Evolutionary conservation across 805 yeast genomes (phyloP).

Genomic region (Cyberlindnera mycetangii): DNA sequence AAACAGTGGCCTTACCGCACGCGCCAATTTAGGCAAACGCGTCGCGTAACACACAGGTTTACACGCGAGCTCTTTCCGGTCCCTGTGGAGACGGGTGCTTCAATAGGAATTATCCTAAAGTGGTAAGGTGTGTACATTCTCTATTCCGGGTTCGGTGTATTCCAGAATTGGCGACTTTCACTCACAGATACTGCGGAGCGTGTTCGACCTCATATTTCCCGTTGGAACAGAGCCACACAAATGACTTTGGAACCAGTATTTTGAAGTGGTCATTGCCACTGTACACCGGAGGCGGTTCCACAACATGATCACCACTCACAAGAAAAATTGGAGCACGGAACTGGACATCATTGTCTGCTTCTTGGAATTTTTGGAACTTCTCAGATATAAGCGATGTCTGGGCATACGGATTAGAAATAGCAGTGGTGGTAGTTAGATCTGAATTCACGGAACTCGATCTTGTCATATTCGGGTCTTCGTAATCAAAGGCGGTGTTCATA

Average conservation of each 20-base stretch:
- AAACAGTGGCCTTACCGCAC: conserved; percentile 19
- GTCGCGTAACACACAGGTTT: neutral
- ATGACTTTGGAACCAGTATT: conserved; percentile 8
- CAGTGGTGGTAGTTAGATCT: neutral
- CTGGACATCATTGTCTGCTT: conserved; percentile 10
- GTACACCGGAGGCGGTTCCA: conserved; percentile 18
- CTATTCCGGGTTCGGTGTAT: too few species aligned
- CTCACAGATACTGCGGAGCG: conserved; percentile 17
- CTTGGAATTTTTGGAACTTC: conserved; percentile 6
- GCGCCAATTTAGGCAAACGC: neutral
- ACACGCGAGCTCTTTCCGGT: neutral
- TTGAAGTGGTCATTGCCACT: neutral
- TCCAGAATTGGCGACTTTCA: too few species aligned
- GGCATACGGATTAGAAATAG: neutral
- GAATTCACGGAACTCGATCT: conserved; percentile 4
- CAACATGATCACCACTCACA: conserved; percentile 1
- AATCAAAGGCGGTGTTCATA: neutral
- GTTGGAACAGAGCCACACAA: conserved; percentile 22
- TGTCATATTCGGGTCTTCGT: neutral
- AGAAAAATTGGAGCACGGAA: conserved; percentile 19
- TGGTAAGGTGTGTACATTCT: neutral
- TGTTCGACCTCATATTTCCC: conserved; percentile 19
- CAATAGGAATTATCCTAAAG: neutral
- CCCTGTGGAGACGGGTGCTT: conserved; percentile 4
- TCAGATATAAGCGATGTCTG: neutral